phyloP scores from a whole-genome alignment of 441 rosid genomes.

The Biscutella laevigata region DNA sequence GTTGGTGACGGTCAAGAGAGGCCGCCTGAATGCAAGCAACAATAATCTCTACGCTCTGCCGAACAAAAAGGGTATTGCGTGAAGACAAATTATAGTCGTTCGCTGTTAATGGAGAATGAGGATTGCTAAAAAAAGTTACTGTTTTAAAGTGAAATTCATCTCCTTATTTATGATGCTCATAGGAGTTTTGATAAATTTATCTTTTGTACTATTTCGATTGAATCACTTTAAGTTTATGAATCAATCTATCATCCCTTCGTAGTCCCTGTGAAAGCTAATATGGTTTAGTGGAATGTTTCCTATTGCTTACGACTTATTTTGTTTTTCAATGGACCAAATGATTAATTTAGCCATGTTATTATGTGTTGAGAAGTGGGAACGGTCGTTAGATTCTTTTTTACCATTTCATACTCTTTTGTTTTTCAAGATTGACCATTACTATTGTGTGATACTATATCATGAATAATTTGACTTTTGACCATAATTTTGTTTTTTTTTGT shows the following conservation, averaged over 20 bases:
- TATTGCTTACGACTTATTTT: background rate
- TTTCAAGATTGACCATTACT: background rate
- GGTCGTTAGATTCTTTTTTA: background rate
- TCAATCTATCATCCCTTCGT: background rate
- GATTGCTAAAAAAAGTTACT: background rate
- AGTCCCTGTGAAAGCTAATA: background rate
- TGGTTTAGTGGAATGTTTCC: background rate
- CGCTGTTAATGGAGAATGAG: background rate
- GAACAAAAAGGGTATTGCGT: background rate
- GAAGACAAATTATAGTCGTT: background rate
- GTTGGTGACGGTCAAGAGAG: conserved; percentile 45
- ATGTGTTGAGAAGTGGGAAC: background rate
- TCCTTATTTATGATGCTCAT: background rate
- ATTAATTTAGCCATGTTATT: background rate
- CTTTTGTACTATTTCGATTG: conserved; percentile 3
- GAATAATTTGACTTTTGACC: background rate
- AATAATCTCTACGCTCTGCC: conserved; percentile 25
- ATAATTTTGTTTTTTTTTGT: too few species aligned
- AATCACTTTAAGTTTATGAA: background rate
- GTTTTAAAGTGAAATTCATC: background rate
- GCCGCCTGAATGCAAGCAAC: conserved; percentile 91
- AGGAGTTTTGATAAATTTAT: conserved; percentile 6
- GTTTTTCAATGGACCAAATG: background rate
- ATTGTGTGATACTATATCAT: background rate
- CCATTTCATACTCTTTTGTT: background rate